These are phyloP conservation scores for Russula compacta DNA, from an alignment of 768 basidiomycete genomes.

Conservation along the genomic window DNA sequence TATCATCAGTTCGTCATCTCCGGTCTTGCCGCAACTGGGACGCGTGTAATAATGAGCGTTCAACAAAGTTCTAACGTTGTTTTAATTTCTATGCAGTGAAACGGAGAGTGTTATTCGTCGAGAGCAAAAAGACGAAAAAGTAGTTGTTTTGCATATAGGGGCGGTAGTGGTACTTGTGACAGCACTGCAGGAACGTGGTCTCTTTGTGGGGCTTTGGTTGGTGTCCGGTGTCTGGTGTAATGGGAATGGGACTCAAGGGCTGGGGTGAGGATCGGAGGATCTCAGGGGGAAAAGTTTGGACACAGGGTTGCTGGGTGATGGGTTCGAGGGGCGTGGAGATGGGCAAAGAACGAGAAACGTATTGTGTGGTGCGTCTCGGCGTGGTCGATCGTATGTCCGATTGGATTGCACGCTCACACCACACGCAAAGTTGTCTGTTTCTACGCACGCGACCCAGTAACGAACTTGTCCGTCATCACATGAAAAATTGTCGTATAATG, in stretches of 20 bases:
- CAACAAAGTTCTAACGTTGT: background rate
- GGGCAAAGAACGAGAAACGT: background rate
- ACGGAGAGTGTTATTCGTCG: conserved; percentile 66
- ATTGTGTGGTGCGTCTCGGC: background rate
- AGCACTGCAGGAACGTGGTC: background rate
- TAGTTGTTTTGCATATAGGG: background rate
- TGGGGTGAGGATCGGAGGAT: background rate
- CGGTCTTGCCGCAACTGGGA: too few species aligned
- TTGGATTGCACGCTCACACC: background rate
- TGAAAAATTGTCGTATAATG: background rate
- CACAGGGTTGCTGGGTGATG: background rate
- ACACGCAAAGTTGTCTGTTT: background rate
- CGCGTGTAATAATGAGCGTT: background rate
- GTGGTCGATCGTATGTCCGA: background rate
- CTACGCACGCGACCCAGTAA: background rate
- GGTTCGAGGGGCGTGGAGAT: background rate
- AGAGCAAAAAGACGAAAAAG: conserved; percentile 65
- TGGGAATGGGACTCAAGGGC: background rate
- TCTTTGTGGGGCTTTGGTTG: background rate
- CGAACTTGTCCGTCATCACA: background rate
- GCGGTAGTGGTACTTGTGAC: too few species aligned
- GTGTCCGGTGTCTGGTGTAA: background rate
- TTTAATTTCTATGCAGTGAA: conserved; percentile 38
- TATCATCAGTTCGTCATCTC: too few species aligned
- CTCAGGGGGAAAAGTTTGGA: background rate